Conservation (phyloP, 352 stramenopile genomes). For the Phytophthora sp. region DNA sequence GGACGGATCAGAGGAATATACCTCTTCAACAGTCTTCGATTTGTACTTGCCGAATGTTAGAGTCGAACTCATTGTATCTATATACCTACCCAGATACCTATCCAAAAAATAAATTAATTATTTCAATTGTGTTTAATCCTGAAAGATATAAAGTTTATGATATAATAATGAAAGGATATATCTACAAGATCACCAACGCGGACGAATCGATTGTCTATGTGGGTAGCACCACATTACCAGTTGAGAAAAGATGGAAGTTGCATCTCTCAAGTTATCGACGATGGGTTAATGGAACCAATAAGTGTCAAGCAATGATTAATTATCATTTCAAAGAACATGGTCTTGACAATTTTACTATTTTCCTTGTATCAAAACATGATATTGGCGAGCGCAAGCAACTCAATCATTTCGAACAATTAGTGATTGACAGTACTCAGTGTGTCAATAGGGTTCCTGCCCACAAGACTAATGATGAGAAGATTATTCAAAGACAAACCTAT, state of each 20-base stretch:
- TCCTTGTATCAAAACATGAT: not conserved
- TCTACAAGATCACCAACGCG: conserved; percentile 8
- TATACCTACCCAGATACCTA: too few species aligned
- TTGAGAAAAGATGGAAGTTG: not conserved
- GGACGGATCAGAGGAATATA: too few species aligned
- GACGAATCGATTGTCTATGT: conserved; percentile 14
- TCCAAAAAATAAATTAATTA: not conserved
- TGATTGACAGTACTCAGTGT: not conserved
- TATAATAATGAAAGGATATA: conserved; percentile 10
- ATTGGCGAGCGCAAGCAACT: not conserved
- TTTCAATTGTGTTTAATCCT: not conserved
- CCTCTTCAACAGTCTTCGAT: too few species aligned
- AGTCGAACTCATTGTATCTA: too few species aligned
- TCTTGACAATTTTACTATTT: conserved; percentile 1
- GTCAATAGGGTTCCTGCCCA: not conserved
- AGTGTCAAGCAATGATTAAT: not conserved
- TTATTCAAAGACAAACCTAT: not conserved
- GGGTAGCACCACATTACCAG: conserved; percentile 5
- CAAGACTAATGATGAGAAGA: not conserved
- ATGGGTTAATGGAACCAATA: not conserved
- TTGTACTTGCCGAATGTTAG: too few species aligned
- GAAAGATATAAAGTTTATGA: conserved; percentile 3
- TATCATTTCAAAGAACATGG: not conserved
- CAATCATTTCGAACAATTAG: not conserved
- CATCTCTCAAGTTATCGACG: not conserved